Conservation (phyloP, 2,329 filamentous ascomycete genomes). For the Huntiella omanensis region DNA sequence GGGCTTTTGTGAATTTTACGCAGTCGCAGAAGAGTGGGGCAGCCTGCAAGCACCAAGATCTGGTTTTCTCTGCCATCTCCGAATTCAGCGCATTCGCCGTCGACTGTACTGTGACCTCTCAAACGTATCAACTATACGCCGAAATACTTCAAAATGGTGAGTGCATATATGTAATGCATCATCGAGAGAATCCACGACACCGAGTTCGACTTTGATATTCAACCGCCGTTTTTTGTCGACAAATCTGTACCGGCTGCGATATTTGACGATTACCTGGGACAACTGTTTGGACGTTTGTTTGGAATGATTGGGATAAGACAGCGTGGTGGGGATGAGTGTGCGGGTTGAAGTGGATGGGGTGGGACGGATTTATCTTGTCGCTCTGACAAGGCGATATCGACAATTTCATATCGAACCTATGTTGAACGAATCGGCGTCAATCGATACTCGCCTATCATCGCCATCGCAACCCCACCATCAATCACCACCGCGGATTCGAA, state of each 20-base stretch:
- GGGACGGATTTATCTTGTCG: too few species aligned
- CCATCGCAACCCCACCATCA: too few species aligned
- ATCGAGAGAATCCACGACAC: neutral
- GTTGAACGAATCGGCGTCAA: too few species aligned
- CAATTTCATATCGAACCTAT: too few species aligned
- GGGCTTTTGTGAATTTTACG: constrained; percentile 10
- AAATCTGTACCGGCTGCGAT: neutral
- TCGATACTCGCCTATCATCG: too few species aligned
- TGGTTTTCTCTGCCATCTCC: constrained; percentile 11
- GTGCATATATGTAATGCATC: constrained; percentile 5
- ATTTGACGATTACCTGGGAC: neutral
- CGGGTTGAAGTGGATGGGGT: too few species aligned
- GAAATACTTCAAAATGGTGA: constrained; percentile 12
- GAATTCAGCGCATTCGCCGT: constrained; percentile 11
- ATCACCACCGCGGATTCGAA: too few species aligned
- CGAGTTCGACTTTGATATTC: neutral
- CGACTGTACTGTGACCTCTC: constrained; percentile 11
- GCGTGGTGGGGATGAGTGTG: too few species aligned
- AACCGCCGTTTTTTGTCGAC: neutral
- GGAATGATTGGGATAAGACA: too few species aligned
- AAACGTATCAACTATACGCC: constrained; percentile 12
- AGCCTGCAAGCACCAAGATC: constrained; percentile 8
- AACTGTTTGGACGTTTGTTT: too few species aligned
- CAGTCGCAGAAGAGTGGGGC: constrained; percentile 10
- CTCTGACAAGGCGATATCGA: too few species aligned